Evolutionary conservation across 1,139 yeast genomes (phyloP).

Genomic region (Yamadazyma atlantica): DNA sequence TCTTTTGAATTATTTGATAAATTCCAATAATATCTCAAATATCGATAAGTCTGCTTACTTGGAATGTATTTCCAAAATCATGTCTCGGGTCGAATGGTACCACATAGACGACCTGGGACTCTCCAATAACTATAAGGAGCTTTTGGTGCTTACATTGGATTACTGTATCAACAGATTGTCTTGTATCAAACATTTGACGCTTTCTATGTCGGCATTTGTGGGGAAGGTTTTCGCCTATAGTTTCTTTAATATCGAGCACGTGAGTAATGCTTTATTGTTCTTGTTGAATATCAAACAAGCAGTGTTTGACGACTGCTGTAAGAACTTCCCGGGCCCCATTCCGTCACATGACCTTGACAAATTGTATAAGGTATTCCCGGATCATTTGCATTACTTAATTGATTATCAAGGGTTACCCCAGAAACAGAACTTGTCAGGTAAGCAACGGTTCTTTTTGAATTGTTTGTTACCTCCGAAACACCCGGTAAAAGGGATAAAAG

Average conservation of each 20-base stretch:
- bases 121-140: conserved; percentile 27
- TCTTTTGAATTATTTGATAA: conserved; percentile 42
- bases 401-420: conserved; percentile 31
- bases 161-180: conserved; percentile 52
- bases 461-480: conserved; percentile 49
- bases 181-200: conserved; percentile 53
- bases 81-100: conserved; percentile 67
- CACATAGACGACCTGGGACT: conserved; percentile 18
- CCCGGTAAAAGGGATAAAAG: conserved; percentile 57
- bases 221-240: conserved; percentile 77
- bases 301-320: conserved; percentile 21
- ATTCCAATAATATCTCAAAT: conserved; percentile 22
- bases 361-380: conserved; percentile 31
- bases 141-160: conserved; percentile 55
- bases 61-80: conserved; percentile 69
- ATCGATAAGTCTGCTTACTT: conserved; percentile 68
- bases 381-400: conserved; percentile 38
- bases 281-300: conserved; percentile 56
- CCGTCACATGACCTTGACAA: conserved; percentile 1
- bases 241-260: conserved; percentile 59
- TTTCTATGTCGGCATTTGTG: conserved; percentile 68
- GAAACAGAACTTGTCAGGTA: conserved; percentile 15
- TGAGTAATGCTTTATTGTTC: conserved; percentile 61
- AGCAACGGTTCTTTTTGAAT: conserved; percentile 30
- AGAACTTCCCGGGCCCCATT: conserved; percentile 2